Conservation (phyloP, 352 stramenopile species). For the Phytophthora sansomeana region DNA sequence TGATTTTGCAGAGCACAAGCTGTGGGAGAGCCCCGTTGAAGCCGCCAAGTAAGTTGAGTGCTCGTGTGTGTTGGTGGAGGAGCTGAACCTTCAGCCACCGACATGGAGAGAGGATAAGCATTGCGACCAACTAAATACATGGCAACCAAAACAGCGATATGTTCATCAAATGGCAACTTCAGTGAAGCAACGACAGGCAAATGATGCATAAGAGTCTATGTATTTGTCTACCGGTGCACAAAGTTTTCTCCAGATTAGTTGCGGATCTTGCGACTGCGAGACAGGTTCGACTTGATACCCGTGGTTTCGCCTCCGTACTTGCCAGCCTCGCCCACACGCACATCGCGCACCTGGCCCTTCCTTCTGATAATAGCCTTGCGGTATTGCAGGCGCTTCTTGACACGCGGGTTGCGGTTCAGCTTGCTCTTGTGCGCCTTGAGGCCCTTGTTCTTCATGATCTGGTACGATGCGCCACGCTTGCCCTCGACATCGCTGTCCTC, state of each 20-base stretch:
- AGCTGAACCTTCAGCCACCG: constrained; percentile 1
- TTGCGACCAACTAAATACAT: constrained; percentile 35
- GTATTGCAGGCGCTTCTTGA: constrained; percentile 99
- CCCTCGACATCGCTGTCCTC: constrained; percentile 80
- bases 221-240: constrained; percentile 39
- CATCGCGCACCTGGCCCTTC: constrained; percentile 97
- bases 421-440: constrained; percentile 98
- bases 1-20: constrained; percentile 72
- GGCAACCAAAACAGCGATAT: constrained; percentile 15
- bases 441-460: constrained; percentile 99
- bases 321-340: constrained; percentile 84
- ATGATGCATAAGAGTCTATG: constrained; percentile 39
- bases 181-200: not conserved
- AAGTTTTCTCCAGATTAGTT: constrained; percentile 56
- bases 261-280: constrained; percentile 91
- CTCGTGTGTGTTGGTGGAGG: constrained; percentile 4
- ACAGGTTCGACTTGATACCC: constrained; percentile 92
- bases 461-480: constrained; percentile 92
- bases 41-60: constrained; percentile 33
- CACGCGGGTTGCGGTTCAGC: constrained; percentile 98
- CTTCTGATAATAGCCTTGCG: constrained; percentile 97
- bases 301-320: constrained; percentile 91
- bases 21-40: constrained; percentile 83
- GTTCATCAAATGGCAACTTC: not conserved
- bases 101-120: constrained; percentile 2